Evolutionary conservation across 208 protist species (phyloP), one percentile per base, ranked within the genome.

Genomic region (Hexamita inflata): DNA sequence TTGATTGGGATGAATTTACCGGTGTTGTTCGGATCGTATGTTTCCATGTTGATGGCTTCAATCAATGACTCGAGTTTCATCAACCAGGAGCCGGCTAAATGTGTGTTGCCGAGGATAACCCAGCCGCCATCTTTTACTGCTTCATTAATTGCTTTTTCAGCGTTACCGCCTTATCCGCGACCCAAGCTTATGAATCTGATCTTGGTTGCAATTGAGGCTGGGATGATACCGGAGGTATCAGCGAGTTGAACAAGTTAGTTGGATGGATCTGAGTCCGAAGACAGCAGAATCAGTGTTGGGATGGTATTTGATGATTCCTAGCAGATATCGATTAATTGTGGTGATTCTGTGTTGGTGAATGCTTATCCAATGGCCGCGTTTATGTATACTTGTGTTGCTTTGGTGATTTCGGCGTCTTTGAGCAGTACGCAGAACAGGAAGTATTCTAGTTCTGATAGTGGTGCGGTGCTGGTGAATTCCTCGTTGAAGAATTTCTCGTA

Each of bases 101-200:
- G 64, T 40, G 64, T 70, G 35, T 70, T 70, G 4, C 64, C 64
- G 7, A 70, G n/a, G 7, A 70, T 15, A 45, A 70, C 64, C 64
- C 64, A 70, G 4, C n/a, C 32, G 7, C 64, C 64, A 24, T 70
- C 9, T n/a, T 28, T 70, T 11, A n/a, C n/a, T 15, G 64, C 64
- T 32, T 70, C 64, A 19, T 7, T 38, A n/a, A 70, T 70, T n/a
- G 64, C 64, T 32, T 49, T 40, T 34, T 70, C 64, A 24, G 64
- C 64, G 7, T 45, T 49, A 49, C 9, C 9, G 11, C 64, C 64
- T 45, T 70, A 38, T 2, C 64, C 64, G 2, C 35, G 9, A 15
- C 64, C 64, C 15, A 70, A 19, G 11, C 19, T 45, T 15, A 70
- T 34, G 9, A 9, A 42, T 4, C 42, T 7, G 34, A 13, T 19